These are phyloP conservation scores for Falciphora oryzae DNA, from an alignment of 2,329 filamentous ascomycete species.

Conservation along the genomic window DNA sequence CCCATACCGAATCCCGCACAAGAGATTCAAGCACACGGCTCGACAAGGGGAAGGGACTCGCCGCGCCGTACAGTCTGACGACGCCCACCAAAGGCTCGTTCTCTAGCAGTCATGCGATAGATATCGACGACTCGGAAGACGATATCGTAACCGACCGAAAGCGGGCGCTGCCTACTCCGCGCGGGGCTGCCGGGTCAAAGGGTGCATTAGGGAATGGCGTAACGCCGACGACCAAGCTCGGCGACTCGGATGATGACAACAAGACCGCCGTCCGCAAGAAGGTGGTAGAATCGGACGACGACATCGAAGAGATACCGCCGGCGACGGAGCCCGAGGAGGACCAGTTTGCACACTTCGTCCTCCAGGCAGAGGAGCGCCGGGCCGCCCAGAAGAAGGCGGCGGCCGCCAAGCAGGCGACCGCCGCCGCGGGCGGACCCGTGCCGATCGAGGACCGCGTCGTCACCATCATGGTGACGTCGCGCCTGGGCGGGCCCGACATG, in stretches of 20 bases:
- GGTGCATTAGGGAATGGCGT: not conserved
- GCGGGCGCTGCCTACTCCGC: not conserved
- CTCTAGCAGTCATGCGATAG: not conserved
- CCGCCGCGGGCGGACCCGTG: constrained; percentile 12
- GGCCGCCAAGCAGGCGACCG: constrained; percentile 12
- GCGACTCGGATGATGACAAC: constrained; percentile 12
- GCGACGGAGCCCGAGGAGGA: constrained; percentile 4
- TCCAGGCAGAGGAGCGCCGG: constrained; percentile 3
- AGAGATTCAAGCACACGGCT: not conserved
- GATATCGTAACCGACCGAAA: not conserved
- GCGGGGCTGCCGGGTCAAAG: too few species aligned
- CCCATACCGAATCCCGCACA: not conserved
- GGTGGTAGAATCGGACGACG: constrained; percentile 1
- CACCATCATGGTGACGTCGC: constrained; percentile 58
- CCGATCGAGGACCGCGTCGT: constrained; percentile 9
- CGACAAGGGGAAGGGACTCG: constrained; percentile 10
- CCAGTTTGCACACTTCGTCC: constrained; percentile 8
- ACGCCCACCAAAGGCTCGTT: not conserved
- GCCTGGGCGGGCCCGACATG: constrained; percentile 38
- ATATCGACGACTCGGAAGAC: constrained; percentile 4
- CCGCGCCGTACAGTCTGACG: constrained; percentile 3
- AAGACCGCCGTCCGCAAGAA: not conserved
- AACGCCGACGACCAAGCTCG: constrained; percentile 7
- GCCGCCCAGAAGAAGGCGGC: not conserved
- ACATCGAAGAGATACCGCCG: constrained; percentile 2